A percentile compares a stretch with the other conserved stretches of the same genome.
Conservation (phyloP, 345 rosid genomes). For the Euphorbia peplus region DNA sequence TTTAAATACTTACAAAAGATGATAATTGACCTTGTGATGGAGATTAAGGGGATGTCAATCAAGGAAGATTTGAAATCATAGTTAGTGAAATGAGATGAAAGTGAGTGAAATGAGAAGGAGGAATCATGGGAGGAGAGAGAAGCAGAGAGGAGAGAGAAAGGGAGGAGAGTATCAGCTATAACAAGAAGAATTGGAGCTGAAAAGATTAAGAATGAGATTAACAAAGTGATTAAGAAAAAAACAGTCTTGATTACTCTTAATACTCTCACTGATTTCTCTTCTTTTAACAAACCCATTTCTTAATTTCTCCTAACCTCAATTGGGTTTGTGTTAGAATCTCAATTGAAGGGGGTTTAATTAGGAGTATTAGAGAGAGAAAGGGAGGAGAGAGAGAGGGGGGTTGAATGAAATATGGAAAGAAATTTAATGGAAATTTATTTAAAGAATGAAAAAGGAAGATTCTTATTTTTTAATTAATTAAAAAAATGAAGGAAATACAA, state of each 20-base stretch:
- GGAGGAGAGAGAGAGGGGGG: neutral
- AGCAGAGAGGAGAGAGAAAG: conserved; percentile 71
- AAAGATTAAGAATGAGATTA: conserved; percentile 69
- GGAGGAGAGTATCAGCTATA: conserved; percentile 73
- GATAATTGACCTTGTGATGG: conserved; percentile 71
- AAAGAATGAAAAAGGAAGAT: neutral
- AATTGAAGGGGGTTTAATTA: no score
- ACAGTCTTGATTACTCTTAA: conserved; percentile 66
- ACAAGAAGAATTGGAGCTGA: conserved; percentile 82
- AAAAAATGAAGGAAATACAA: neutral
- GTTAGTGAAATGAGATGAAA: conserved; percentile 39
- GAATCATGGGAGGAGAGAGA: conserved; percentile 38
- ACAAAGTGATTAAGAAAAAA: conserved; percentile 65
- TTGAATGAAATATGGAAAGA: neutral
- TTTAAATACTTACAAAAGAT: conserved; percentile 66
- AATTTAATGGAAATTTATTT: neutral
- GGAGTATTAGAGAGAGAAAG: neutral
- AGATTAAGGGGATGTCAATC: conserved; percentile 73
- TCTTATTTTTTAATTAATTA: no score
- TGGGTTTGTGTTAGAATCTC: conserved; percentile 10
- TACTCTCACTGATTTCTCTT: conserved; percentile 45
- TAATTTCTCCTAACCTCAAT: neutral
- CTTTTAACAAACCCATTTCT: conserved; percentile 68
- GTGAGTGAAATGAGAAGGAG: conserved; percentile 25
- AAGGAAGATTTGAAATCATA: conserved; percentile 80